Percentiles rank a stretch among this genome's conserved stretches.
Conservation (phyloP, 805 yeast genomes). For the Candida schatavii region DNA sequence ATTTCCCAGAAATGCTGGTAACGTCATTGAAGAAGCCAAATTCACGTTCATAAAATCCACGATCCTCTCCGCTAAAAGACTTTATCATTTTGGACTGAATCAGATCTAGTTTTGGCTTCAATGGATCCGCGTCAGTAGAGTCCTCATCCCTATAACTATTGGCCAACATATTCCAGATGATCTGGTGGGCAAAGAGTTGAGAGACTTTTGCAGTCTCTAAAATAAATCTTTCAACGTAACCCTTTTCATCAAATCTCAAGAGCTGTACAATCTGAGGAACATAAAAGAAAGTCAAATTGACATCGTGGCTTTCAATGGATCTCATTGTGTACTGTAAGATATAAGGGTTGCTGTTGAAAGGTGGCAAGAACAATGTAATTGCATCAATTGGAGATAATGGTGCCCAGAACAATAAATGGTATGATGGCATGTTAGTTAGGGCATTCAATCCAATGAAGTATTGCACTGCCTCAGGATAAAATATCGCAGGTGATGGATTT, state of each 20-base stretch:
- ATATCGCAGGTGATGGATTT: slow-evolving; percentile 59
- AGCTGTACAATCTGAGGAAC: slow-evolving; percentile 98
- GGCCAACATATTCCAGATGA: slow-evolving; percentile 96
- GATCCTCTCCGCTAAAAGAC: slow-evolving; percentile 59
- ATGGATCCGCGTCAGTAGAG: slow-evolving; percentile 68
- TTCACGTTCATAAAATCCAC: slow-evolving; percentile 71
- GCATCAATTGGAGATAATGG: slow-evolving; percentile 81
- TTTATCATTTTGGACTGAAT: slow-evolving; percentile 64
- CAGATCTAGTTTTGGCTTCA: slow-evolving; percentile 79
- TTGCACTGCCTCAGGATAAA: slow-evolving; percentile 57
- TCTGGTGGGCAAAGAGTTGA: slow-evolving; percentile 93
- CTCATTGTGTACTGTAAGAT: slow-evolving; percentile 86
- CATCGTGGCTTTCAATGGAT: slow-evolving; percentile 83
- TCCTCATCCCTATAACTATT: slow-evolving; percentile 91
- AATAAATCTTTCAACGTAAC: slow-evolving; percentile 85
- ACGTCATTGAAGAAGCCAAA: slow-evolving; percentile 88
- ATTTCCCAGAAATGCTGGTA: slow-evolving; percentile 89
- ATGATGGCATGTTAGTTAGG: slow-evolving; percentile 34
- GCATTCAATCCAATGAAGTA: slow-evolving; percentile 45
- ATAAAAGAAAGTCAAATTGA: slow-evolving; percentile 86
- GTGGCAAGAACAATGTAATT: slow-evolving; percentile 78
- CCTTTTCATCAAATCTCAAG: slow-evolving; percentile 74
- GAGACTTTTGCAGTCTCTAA: slow-evolving; percentile 89
- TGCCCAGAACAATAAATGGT: slow-evolving; percentile 62
- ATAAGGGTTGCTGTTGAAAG: slow-evolving; percentile 60